Conservation (phyloP, 129 eudicot genomes). For the Centrapalus pauciflorus region DNA sequence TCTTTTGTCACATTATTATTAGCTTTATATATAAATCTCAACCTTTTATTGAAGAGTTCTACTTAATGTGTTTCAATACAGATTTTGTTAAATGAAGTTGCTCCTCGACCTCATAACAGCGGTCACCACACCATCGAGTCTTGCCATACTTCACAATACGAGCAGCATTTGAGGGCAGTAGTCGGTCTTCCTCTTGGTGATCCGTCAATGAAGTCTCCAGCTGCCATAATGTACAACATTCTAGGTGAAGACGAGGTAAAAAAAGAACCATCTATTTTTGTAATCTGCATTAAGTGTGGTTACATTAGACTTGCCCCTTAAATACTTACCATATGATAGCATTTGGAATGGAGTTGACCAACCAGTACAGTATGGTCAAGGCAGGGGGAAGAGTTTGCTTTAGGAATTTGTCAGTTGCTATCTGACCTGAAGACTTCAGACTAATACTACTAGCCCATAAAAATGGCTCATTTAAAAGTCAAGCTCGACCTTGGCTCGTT, state of each 20-base stretch:
- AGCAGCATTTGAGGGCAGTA: slow-evolving; percentile 94
- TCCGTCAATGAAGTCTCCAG: slow-evolving; percentile 92
- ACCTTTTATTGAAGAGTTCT: no score
- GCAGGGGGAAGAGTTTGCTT: no score
- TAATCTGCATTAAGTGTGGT: no score
- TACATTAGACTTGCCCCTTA: no score
- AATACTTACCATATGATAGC: no score
- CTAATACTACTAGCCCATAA: no score
- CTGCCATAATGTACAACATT: slow-evolving; percentile 94
- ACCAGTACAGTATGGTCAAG: no score
- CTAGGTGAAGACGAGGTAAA: slow-evolving; percentile 93
- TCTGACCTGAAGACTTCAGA: no score
- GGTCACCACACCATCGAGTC: slow-evolving; percentile 95
- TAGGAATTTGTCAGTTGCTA: no score
- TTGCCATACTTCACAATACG: slow-evolving; percentile 87
- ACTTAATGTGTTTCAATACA: slow-evolving; percentile 22
- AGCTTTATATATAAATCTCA: background rate
- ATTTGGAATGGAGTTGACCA: no score
- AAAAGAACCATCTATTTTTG: background rate
- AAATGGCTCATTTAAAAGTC: no score
- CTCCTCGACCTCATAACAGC: slow-evolving; percentile 98
- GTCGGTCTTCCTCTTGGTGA: slow-evolving; percentile 98
- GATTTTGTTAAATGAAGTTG: slow-evolving; percentile 94
- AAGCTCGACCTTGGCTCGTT: no score
- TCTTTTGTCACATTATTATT: background rate